Evolutionary conservation across 2,329 filamentous ascomycete species (phyloP), one percentile per base, ranked within the genome.

Genomic region (Colletotrichum spaethianum): DNA sequence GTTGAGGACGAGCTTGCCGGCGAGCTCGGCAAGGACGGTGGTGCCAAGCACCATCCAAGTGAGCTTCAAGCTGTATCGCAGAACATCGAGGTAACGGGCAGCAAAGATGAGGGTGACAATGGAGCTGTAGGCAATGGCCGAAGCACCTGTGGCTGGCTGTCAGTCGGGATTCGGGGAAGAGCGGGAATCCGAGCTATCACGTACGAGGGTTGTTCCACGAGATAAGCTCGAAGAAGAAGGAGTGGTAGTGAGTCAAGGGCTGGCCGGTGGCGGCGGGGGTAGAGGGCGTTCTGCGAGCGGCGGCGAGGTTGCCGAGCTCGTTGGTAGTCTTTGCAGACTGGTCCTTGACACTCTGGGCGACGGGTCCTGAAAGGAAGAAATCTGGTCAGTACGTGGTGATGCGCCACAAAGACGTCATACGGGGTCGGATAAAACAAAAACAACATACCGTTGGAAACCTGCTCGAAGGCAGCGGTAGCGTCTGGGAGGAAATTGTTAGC

Each of bases 171-270:
- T 59, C 40, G 60, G 46, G 48, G 20, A 26, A 23, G 2, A 28
- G 40, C 38, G 61, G 57, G 46, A 38, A 14, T 16, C 12, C n/a
- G 36, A 20, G 40, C 44, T 38, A 33, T 36, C 33, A 85, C 88
- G 79, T 86, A 91, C 90, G 88, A 79, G 90, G 90, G 80, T 92
- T 91, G 79, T 91, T 87, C 90, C 91, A 93, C 75, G 91, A 92
- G 73, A 93, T 84, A 69, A 93, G 86, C 80, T 92, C 90, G 62
- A 87, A 88, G 82, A 93, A 93, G 83, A 93, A 90, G 20, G 90
- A 93, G 84, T 93, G 91, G 80, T 93, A 93, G 82, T 92, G 90
- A 71, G 90, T 92, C 78, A 92, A 82, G 62, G 88, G 87, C 81
- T 92, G 89, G 77, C 89, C 89, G 57, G 88, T 91, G 73, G 88